phyloP scores from a whole-genome alignment of 2,329 filamentous ascomycete genomes.

The Arthrobotrys iridis region DNA sequence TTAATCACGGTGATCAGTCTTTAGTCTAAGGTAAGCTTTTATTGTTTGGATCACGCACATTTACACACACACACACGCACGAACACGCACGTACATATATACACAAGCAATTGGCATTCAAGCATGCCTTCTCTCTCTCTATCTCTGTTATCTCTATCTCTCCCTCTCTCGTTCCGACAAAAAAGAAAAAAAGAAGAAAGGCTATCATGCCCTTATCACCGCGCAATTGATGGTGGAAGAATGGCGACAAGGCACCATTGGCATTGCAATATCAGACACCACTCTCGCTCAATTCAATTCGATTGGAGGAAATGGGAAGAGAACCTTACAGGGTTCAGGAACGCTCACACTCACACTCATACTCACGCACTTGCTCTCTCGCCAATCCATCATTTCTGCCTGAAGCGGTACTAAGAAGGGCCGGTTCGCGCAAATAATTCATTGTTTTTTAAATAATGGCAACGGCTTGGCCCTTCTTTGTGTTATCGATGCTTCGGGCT shows the following conservation, averaged over 20 bases:
- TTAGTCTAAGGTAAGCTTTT: constrained; percentile 51
- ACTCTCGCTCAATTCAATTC: constrained; percentile 38
- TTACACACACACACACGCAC: not conserved
- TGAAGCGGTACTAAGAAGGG: constrained; percentile 33
- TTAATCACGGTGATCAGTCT: constrained; percentile 49
- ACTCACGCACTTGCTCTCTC: not conserved
- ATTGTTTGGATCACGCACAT: too few relatives aligned
- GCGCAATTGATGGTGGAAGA: constrained; percentile 31
- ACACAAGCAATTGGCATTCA: constrained; percentile 11
- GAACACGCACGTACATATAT: not conserved
- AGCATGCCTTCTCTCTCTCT: not conserved
- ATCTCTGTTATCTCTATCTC: not conserved
- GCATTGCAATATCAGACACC: constrained; percentile 16
- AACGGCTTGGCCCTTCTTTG: constrained; percentile 11
- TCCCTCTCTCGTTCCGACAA: not conserved
- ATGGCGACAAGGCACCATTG: constrained; percentile 42
- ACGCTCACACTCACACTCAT: not conserved
- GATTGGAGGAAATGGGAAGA: constrained; percentile 26
- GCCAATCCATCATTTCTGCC: not conserved
- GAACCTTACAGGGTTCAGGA: constrained; percentile 11
- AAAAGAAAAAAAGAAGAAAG: not conserved
- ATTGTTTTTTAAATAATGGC: too few relatives aligned
- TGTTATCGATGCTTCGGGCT: constrained; percentile 8
- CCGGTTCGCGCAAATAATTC: constrained; percentile 29
- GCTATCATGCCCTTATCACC: constrained; percentile 31